Evolutionary conservation across 345 rosid genomes (phyloP), one percentile per base, ranked within the genome.

Genomic region (Rhodamnia argentea): DNA sequence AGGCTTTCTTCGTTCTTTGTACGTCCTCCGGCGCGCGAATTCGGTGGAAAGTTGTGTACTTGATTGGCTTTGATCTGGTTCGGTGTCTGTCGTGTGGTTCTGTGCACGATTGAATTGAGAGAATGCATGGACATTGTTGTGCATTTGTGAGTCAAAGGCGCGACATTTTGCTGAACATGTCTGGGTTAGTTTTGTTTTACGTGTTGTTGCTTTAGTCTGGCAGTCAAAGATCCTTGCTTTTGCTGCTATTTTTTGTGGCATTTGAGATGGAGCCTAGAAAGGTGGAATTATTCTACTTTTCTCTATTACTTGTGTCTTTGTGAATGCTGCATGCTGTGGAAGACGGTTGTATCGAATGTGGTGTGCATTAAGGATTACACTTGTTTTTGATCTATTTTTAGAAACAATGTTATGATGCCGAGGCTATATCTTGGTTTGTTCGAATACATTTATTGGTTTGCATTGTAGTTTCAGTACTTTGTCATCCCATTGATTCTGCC

Each of bases 91-190:
- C 26, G 14, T 4, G 3, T 20, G 44, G 76, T 16, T 64, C 76
- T 10, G 23, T 4, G 44, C 58, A 24, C 83, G 29, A 90, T 85
- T 85, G 74, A 87, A 87, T 89, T 88, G 84, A 22, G 64, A 58
- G 89, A 89, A 92, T 91, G 93, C 88, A 85, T 74, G 88, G 85
- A 26, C 58, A 54, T 57, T 86, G 15, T 26, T 54, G 10, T 29
- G 70, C 55, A 70, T 20, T 29, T 42, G 40, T 37, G 52, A 18
- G 52, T 52, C 85, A n/a, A 55, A 37, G 82, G 74, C 13, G 55
- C 85, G 60, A 32, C 52, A 54, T 82, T 40, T 52, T 8, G n/a
- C 40, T 53, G 82, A 59, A 86, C 37, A 82, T 59, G 60, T 24
- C 32, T 27, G 13, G 58, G 53, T 7, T 20, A 7, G 50, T 9